Evolutionary conservation across 2,329 filamentous ascomycete species (phyloP).

Genomic region (Xylaria multiplex): DNA sequence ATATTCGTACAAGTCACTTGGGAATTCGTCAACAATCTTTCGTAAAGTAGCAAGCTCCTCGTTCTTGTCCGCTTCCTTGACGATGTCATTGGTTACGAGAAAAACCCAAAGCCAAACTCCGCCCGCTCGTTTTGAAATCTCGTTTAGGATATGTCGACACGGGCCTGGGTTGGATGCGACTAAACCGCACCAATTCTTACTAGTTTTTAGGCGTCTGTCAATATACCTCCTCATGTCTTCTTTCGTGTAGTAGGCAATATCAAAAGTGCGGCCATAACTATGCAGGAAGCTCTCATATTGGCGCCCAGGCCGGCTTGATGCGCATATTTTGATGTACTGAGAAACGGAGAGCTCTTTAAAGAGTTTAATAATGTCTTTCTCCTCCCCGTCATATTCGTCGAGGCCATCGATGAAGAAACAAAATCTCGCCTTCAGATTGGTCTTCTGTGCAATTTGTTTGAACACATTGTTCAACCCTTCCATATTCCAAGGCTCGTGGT

Average conservation of each 20-base stretch:
- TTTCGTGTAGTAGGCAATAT: not conserved
- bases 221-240: not conserved
- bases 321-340: constrained; percentile 11
- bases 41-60: constrained; percentile 8
- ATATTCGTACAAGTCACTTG: not conserved
- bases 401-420: constrained; percentile 8
- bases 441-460: not conserved
- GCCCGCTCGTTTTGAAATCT: not conserved
- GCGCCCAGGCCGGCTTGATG: constrained; percentile 13
- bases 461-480: not conserved
- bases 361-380: not conserved
- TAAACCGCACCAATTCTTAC: not conserved
- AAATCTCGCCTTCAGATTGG: not conserved
- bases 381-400: constrained; percentile 7
- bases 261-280: not conserved
- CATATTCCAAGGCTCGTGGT: constrained; percentile 6
- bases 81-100: not conserved
- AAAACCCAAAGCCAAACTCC: constrained; percentile 11
- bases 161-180: not conserved
- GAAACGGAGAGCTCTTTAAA: not conserved
- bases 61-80: constrained; percentile 14
- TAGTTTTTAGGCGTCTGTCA: not conserved
- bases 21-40: constrained; percentile 10
- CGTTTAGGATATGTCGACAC: not conserved
- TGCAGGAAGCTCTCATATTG: constrained; percentile 13